Evolutionary conservation across 164 flowering plant genomes (phyloP).

Genomic region (Tinospora cordifolia): DNA sequence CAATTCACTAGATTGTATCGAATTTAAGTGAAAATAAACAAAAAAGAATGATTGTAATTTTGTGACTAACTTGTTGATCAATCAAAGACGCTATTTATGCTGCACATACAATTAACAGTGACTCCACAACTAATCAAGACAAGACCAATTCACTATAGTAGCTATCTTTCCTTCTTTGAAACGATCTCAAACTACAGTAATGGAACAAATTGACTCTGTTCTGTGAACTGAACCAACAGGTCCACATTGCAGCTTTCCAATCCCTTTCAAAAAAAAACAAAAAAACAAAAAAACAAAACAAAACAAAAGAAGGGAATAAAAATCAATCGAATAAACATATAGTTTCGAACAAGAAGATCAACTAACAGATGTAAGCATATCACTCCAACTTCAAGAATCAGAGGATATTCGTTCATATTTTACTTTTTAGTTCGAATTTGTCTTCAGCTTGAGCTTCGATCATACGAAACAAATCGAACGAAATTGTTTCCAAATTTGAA

Average conservation of each 20-base stretch:
- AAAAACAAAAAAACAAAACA: too few relatives aligned
- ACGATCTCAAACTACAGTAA: slow-evolving; percentile 7
- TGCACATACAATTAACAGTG: too few relatives aligned
- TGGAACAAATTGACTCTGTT: too few relatives aligned
- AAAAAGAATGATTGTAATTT: too few relatives aligned
- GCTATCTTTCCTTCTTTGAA: slow-evolving; percentile 9
- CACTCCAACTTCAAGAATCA: neutral
- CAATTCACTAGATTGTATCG: too few relatives aligned
- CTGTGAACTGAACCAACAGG: too few relatives aligned
- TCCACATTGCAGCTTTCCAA: slow-evolving; percentile 6
- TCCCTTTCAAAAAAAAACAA: neutral
- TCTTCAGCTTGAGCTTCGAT: neutral
- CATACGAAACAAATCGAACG: neutral
- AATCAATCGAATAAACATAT: neutral
- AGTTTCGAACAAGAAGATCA: neutral
- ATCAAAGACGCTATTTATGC: too few relatives aligned
- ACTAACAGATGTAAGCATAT: neutral
- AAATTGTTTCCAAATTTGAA: neutral
- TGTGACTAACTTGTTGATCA: too few relatives aligned
- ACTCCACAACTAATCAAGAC: too few relatives aligned
- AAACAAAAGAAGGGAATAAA: neutral
- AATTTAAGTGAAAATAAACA: too few relatives aligned
- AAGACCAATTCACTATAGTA: neutral
- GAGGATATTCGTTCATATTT: neutral
- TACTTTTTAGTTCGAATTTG: too few relatives aligned